These are phyloP conservation scores for Paragyromitra xinjiangensis DNA, from an alignment of 495 filamentous ascomycete genomes.

Conservation along the genomic window DNA sequence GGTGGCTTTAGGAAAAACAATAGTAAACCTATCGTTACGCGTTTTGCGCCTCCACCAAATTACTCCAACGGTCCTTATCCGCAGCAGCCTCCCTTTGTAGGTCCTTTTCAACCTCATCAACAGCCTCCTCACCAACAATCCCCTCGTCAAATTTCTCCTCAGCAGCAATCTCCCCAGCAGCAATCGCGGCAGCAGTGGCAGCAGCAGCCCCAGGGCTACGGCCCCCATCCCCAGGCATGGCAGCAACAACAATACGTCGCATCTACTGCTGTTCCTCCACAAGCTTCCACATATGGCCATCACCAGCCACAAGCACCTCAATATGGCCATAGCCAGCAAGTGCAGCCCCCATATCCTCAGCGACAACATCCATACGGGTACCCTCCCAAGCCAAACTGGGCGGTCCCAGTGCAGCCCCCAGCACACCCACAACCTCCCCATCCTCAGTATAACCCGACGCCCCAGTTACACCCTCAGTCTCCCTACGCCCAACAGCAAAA, in stretches of 20 bases:
- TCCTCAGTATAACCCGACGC: slow-evolving; percentile 41
- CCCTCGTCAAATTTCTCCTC: slow-evolving; percentile 46
- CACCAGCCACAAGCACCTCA: slow-evolving; percentile 56
- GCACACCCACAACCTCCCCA: slow-evolving; percentile 56
- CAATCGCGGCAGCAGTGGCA: slow-evolving; percentile 54
- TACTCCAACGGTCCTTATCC: slow-evolving; percentile 51
- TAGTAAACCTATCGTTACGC: slow-evolving; percentile 60
- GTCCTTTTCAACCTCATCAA: slow-evolving; percentile 56
- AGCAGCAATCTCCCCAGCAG: slow-evolving; percentile 41
- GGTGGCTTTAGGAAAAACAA: slow-evolving; percentile 57
- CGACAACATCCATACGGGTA: slow-evolving; percentile 45
- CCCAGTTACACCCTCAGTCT: slow-evolving; percentile 47
- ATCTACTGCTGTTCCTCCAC: slow-evolving; percentile 33
- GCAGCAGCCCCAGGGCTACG: slow-evolving; percentile 48
- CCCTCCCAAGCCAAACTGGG: slow-evolving; percentile 30
- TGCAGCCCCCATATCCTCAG: slow-evolving; percentile 54
- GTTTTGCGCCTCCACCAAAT: slow-evolving; percentile 58
- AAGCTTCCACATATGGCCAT: slow-evolving; percentile 37
- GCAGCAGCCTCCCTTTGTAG: slow-evolving; percentile 40
- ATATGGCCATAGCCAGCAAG: slow-evolving; percentile 58
- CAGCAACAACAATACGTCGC: slow-evolving; percentile 55
- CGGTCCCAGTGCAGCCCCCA: slow-evolving; percentile 48
- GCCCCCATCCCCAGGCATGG: slow-evolving; percentile 46
- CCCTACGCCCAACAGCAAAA: slow-evolving; percentile 52
- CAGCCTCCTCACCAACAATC: slow-evolving; percentile 32